phyloP scores from a whole-genome alignment of 371 early-diverging fungal species.

The Sporodiniella umbellata region DNA sequence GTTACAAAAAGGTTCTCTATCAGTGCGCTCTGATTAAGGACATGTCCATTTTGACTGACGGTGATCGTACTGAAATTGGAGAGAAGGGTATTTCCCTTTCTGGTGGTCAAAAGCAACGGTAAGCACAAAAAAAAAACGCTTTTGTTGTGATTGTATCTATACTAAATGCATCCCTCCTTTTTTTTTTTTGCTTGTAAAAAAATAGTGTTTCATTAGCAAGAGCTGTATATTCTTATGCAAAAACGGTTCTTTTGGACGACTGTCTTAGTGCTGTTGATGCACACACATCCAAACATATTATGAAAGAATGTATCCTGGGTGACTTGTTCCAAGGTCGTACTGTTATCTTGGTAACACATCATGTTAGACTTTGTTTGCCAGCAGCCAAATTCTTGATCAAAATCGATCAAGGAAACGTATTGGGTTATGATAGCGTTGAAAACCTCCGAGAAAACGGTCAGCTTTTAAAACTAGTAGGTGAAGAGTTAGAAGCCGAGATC shows the following conservation, averaged over 20 bases:
- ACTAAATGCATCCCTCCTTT: not conserved
- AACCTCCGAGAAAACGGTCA: conserved; percentile 11
- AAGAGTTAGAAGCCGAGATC: conserved; percentile 7
- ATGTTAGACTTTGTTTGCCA: conserved; percentile 71
- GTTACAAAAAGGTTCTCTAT: conserved; percentile 67
- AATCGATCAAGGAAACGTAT: conserved; percentile 64
- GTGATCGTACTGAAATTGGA: conserved; percentile 89
- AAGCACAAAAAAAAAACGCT: not conserved
- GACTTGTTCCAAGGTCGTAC: conserved; percentile 73
- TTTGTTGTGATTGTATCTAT: too few relatives aligned
- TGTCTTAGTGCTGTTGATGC: conserved; percentile 81
- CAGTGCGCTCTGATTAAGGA: conserved; percentile 78
- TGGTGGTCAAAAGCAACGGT: conserved; percentile 85
- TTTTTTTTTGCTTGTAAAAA: too few relatives aligned
- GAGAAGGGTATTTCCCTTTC: conserved; percentile 86
- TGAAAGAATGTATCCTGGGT: conserved; percentile 64
- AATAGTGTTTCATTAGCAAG: conserved; percentile 75
- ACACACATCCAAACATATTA: conserved; percentile 83
- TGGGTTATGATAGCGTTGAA: conserved; percentile 23
- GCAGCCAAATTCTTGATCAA: conserved; percentile 69
- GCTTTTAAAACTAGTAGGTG: conserved; percentile 9
- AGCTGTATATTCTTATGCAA: conserved; percentile 73
- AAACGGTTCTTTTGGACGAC: conserved; percentile 76
- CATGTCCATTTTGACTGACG: conserved; percentile 72
- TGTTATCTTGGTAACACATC: conserved; percentile 83